Base-by-base conservation (phyloP, 768 basidiomycete species). In the Xerocomellus intermedius region DNA sequence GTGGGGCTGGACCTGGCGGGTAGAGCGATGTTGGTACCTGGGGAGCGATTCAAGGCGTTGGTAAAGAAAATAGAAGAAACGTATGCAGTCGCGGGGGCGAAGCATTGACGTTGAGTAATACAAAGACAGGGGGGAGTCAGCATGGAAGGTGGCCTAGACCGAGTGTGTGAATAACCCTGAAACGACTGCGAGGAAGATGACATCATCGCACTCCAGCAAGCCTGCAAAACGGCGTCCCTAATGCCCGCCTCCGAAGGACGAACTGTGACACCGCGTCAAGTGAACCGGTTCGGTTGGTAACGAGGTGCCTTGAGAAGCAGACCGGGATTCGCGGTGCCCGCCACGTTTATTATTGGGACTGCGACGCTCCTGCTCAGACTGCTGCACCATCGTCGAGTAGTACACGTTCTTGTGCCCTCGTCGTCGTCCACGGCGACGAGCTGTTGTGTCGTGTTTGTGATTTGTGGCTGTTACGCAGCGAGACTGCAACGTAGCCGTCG, bases 1-100 rank as follows among this genome's bases (percentile, higher is more conserved):
- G 87, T 91, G 60, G 89, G 91, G 1, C 72, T 91, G 26, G 89
- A 91, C 55, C 79, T 81, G 33, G 78, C 80, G 2, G 89, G 86
- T 0, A 70, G 88, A 26, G 70, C 88, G 48, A 86, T 88, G 78
- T 74, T 88, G 5, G 70, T 92, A 1, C 77, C 81, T 4, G 74
- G 74, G 0, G 70, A 71, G 9, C 69, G 71, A 5, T 74, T 83
- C 13, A 64, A 65, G 2, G 70, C 70, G 8, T 39, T 87, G 21
- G 77, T 84, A 0, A 49, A 50, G 3, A 67, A 57, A 19, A 74
- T 82, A 62, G 58, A 46, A 16, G 71, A 74, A 46, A 71, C 68
- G 35, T 81, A 75, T 56, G 61, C 54, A 0, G 66, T 53, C n/a
- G 35, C 32, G 32, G 32, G 1, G 8, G 28, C 28, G 28, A 30